Evolutionary conservation across 345 rosid species (phyloP), one percentile per base, ranked within the genome.

Genomic region (Brassica incana): DNA sequence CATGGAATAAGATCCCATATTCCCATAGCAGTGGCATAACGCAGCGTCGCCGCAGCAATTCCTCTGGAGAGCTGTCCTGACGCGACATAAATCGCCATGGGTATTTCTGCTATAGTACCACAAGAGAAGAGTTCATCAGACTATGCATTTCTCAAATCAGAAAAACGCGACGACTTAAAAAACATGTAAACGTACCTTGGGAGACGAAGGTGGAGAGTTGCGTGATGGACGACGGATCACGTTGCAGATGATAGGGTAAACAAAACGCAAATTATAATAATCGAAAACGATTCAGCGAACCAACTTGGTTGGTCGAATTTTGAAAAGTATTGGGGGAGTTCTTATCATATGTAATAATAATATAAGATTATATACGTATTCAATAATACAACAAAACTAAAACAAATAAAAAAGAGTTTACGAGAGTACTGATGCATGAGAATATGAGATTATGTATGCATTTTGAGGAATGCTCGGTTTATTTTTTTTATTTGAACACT

Each of bases 1-100:
- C 5, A 90, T 86, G 32, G 90, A 88, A 72, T 76, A 86, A 18
- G 81, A 84, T 78, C 97, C 85, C 86, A 77, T 73, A 20, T 83
- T 78, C 97, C 85, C 86, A 77, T 73, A 20, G 81, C 77, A 29
- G 86, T 78, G 27, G 88, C 87, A 72, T 81, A 84, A 69, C 85
- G 89, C 81, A 88, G 77, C 18, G 88, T 61, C 25, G 88, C 61
- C 33, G 80, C 86, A 5, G 84, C 75, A 65, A 87, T 76, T 84
- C 85, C 81, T 6, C 80, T 63, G 2, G 91, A 84, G 71, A 90
- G 80, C 43, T 92, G 92, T 85, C 97, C 89, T 64, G 88, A 79
- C 14, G 81, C 77, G 25, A 86, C 61, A 56, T 71, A 83, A 68
- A 88, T 78, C 54, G 89, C 88, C 98, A 93, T 90, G 79, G 69